phyloP scores from a whole-genome alignment of 805 yeast species.

The Maudiozyma bulderi region DNA sequence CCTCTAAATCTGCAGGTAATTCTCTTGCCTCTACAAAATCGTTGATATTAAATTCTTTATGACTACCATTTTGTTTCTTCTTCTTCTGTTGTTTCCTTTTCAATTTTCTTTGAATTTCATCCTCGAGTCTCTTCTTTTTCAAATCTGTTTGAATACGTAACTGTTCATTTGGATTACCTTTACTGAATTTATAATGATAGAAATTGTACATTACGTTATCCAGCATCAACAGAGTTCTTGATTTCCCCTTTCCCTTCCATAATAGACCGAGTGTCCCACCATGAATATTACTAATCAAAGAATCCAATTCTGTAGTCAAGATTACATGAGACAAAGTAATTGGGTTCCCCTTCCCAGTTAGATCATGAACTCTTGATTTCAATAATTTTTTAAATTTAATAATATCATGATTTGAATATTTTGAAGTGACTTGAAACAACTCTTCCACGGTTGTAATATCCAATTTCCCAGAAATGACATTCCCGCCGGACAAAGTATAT shows the following conservation, averaged over 20 bases:
- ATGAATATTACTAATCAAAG: slow-evolving; percentile 20
- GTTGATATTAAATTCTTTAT: neutral
- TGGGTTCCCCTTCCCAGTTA: slow-evolving; percentile 34
- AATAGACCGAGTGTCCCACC: slow-evolving; percentile 31
- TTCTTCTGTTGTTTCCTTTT: neutral
- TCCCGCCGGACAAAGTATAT: slow-evolving; percentile 33
- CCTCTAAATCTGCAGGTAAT: neutral
- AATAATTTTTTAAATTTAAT: slow-evolving; percentile 55
- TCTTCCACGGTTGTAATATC: slow-evolving; percentile 49
- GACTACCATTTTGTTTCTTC: neutral
- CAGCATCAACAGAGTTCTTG: slow-evolving; percentile 20
- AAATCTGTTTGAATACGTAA: slow-evolving; percentile 8
- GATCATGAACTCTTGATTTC: slow-evolving; percentile 64
- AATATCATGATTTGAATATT: slow-evolving; percentile 33
- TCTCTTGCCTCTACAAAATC: slow-evolving; percentile 3
- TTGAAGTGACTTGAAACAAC: slow-evolving; percentile 39
- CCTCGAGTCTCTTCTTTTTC: neutral
- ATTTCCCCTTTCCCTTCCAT: slow-evolving; percentile 45
- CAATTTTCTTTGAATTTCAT: neutral
- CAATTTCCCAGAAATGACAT: slow-evolving; percentile 18
- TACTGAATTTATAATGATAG: slow-evolving; percentile 10
- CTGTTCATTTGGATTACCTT: slow-evolving; percentile 20
- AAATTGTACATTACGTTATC: slow-evolving; percentile 11
- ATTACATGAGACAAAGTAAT: slow-evolving; percentile 30
- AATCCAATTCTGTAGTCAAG: slow-evolving; percentile 32